These are phyloP conservation scores for Pelargonium nanum DNA, from an alignment of 345 rosid species.

Conservation along the genomic window DNA sequence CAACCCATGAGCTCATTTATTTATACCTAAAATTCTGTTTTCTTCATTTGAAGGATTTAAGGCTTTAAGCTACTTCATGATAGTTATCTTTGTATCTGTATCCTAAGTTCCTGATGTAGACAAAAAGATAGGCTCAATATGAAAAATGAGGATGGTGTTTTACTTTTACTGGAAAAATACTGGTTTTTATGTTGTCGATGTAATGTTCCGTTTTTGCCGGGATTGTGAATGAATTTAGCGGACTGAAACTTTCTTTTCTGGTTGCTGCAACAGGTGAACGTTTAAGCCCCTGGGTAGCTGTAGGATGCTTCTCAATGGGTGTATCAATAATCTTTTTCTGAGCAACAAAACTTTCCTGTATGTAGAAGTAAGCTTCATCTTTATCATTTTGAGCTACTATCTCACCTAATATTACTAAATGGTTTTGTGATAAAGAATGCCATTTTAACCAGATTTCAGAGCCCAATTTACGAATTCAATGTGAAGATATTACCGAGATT, in stretches of 20 bases:
- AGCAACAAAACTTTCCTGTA: constrained; percentile 12
- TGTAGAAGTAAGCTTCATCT: constrained; percentile 16
- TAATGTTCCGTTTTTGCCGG: background rate
- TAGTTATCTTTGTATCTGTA: background rate
- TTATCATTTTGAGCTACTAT: constrained; percentile 4
- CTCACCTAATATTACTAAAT: constrained; percentile 1
- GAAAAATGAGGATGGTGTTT: background rate
- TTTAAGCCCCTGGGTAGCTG: constrained; percentile 88
- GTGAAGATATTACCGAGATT: constrained; percentile 4
- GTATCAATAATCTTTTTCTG: constrained; percentile 77
- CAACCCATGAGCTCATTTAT: too few species aligned
- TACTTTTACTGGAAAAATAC: background rate
- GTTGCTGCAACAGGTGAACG: constrained; percentile 64
- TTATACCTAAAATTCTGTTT: too few species aligned
- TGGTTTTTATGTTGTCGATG: background rate
- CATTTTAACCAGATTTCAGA: constrained; percentile 7
- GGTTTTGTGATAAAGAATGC: constrained; percentile 10
- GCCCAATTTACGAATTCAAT: constrained; percentile 3
- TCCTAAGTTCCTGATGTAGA: background rate
- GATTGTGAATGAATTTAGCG: constrained; percentile 4
- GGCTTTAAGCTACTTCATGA: too few species aligned
- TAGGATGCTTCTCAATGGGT: constrained; percentile 87
- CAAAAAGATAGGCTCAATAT: background rate
- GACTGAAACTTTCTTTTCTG: constrained; percentile 6
- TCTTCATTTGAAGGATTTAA: too few species aligned